phyloP scores from a whole-genome alignment of 2,329 filamentous ascomycete genomes.

The Hirsutella thompsonii region DNA sequence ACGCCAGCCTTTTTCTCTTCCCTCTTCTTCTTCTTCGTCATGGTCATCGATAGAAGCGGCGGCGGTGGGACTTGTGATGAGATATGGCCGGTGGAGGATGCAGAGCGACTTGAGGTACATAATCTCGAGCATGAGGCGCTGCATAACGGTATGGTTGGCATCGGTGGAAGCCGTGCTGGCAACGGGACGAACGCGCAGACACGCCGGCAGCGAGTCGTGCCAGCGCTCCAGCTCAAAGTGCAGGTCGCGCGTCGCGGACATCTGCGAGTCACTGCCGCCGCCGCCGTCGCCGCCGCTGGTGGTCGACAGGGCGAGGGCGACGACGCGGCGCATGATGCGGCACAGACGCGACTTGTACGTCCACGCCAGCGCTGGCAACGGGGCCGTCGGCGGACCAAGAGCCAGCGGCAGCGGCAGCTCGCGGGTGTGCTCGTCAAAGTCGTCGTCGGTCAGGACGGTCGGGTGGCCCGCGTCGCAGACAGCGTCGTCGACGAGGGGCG shows the following conservation, averaged over 20 bases:
- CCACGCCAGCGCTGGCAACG: conserved; percentile 29
- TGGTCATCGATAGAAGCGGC: neutral
- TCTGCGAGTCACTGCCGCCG: too few species aligned
- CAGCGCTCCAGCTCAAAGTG: conserved; percentile 26
- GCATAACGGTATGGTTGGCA: conserved; percentile 30
- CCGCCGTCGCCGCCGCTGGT: too few species aligned
- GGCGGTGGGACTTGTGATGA: conserved; percentile 15
- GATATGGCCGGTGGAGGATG: conserved; percentile 35
- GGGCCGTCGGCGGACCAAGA: conserved; percentile 26
- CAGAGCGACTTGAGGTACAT: conserved; percentile 35
- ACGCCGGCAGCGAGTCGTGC: conserved; percentile 21
- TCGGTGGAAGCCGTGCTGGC: conserved; percentile 28
- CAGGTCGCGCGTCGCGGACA: conserved; percentile 19
- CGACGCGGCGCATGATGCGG: conserved; percentile 28
- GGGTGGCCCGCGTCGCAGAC: conserved; percentile 33
- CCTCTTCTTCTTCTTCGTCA: conserved; percentile 20
- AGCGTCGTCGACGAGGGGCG: conserved; percentile 32
- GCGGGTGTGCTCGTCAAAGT: conserved; percentile 34
- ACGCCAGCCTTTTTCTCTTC: too few species aligned
- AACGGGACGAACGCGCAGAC: conserved; percentile 27
- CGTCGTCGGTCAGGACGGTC: conserved; percentile 33
- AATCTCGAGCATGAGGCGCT: conserved; percentile 33
- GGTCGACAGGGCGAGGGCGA: conserved; percentile 26
- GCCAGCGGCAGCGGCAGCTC: conserved; percentile 29
- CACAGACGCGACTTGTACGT: conserved; percentile 29